A percentile compares a stretch with the other conserved stretches of the same genome.
These are phyloP conservation scores for Tagetes patula DNA, from an alignment of 129 eudicot genomes.

Conservation along the genomic window DNA sequence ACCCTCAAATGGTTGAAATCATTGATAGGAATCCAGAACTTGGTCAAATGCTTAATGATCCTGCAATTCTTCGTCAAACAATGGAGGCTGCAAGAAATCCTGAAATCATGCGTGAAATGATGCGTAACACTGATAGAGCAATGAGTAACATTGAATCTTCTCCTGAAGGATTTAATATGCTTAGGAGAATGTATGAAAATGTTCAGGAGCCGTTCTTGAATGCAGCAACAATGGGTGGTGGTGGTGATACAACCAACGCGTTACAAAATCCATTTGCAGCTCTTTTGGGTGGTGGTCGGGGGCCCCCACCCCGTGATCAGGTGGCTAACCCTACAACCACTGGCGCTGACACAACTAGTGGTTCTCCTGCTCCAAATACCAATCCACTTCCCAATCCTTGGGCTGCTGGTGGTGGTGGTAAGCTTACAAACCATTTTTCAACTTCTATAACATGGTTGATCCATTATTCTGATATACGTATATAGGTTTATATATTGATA, in stretches of 20 bases:
- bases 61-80: conserved; percentile 76
- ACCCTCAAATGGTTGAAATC: conserved; percentile 92
- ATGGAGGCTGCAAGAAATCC: conserved; percentile 88
- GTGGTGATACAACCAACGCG: conserved; percentile 53
- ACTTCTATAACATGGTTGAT: neutral
- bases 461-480: conserved; percentile 5
- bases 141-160: conserved; percentile 92
- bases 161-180: conserved; percentile 96
- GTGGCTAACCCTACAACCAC: conserved; percentile 57
- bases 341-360: conserved; percentile 52
- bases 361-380: conserved; percentile 68
- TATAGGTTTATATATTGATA: conserved; percentile 5
- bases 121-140: conserved; percentile 93
- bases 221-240: conserved; percentile 64
- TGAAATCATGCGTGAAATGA: conserved; percentile 92
- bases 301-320: conserved; percentile 44
- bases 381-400: conserved; percentile 92
- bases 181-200: conserved; percentile 94
- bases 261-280: conserved; percentile 79
- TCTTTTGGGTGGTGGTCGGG: conserved; percentile 64
- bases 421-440: conserved; percentile 15
- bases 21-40: conserved; percentile 95
- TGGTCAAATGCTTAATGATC: conserved; percentile 86
- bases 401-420: conserved; percentile 67
- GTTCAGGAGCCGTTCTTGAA: conserved; percentile 81